Conservation (phyloP, 495 filamentous ascomycete genomes). For the Sabuloglossum arenarium region DNA sequence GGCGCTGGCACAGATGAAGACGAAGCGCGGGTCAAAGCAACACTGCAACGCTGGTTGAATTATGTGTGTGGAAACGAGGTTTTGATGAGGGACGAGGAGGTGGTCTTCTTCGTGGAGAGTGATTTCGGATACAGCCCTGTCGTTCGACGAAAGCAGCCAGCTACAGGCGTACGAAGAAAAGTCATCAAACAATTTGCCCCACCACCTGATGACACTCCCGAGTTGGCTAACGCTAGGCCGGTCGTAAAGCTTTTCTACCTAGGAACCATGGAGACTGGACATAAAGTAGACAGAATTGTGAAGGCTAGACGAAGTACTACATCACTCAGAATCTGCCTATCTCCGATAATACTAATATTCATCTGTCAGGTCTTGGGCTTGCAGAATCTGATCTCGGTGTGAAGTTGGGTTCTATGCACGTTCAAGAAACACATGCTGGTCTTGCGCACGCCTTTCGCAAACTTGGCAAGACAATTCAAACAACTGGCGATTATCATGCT, state of each 20-base stretch:
- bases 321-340: neutral
- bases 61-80: constrained; percentile 79
- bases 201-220: constrained; percentile 91
- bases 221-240: constrained; percentile 72
- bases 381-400: constrained; percentile 87
- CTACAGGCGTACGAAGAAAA: constrained; percentile 84
- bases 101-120: constrained; percentile 91
- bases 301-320: constrained; percentile 69
- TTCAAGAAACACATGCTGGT: constrained; percentile 76
- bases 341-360: neutral
- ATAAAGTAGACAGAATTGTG: constrained; percentile 88
- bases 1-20: constrained; percentile 96
- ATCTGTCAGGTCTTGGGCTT: constrained; percentile 52
- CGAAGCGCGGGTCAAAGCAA: constrained; percentile 66
- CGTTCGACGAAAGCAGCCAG: constrained; percentile 86
- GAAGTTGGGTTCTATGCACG: constrained; percentile 63
- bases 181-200: constrained; percentile 97
- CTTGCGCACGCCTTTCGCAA: constrained; percentile 83
- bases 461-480: constrained; percentile 80
- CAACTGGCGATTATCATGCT: constrained; percentile 86
- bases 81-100: constrained; percentile 85
- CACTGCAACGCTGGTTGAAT: constrained; percentile 90
- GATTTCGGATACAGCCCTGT: constrained; percentile 97
- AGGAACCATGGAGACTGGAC: constrained; percentile 80
- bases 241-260: constrained; percentile 92